These are phyloP conservation scores for Pythium pyrilobum DNA, from an alignment of 352 stramenopile species.

Conservation along the genomic window DNA sequence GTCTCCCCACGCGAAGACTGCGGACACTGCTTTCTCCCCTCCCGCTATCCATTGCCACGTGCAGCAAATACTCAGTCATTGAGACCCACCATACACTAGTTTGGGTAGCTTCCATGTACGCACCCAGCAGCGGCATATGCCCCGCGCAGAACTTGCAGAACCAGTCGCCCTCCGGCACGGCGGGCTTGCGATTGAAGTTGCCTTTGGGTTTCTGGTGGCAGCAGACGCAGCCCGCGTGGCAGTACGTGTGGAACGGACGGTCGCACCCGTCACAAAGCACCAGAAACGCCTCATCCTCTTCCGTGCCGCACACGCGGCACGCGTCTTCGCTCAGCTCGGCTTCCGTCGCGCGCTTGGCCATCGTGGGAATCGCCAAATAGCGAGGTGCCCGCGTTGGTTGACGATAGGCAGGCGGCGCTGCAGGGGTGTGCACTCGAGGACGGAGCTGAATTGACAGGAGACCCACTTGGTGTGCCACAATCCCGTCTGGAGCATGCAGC, in stretches of 20 bases:
- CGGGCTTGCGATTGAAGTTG: slow-evolving; percentile 69
- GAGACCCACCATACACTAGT: too few species aligned
- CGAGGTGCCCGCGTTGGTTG: too few species aligned
- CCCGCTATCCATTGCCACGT: slow-evolving; percentile 29
- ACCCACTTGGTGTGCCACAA: slow-evolving; percentile 4
- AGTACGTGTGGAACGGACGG: slow-evolving; percentile 66
- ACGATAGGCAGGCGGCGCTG: neutral
- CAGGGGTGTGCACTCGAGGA: slow-evolving; percentile 13
- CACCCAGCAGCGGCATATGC: slow-evolving; percentile 44
- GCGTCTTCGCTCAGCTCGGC: slow-evolving; percentile 50
- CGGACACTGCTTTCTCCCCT: slow-evolving; percentile 36
- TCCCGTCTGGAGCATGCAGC: slow-evolving; percentile 1
- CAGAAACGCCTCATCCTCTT: slow-evolving; percentile 72
- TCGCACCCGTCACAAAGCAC: slow-evolving; percentile 82
- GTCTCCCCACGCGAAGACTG: slow-evolving; percentile 67
- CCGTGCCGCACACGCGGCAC: slow-evolving; percentile 74
- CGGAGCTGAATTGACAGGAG: slow-evolving; percentile 4
- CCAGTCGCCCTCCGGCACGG: slow-evolving; percentile 78
- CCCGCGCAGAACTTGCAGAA: slow-evolving; percentile 85
- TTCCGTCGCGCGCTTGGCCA: slow-evolving; percentile 9
- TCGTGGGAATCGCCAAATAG: too few species aligned
- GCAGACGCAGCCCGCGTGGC: slow-evolving; percentile 69
- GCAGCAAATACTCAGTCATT: neutral
- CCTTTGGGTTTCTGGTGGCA: slow-evolving; percentile 72
- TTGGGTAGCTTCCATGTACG: neutral